Base-by-base conservation (phyloP, 139 green algal species). In the Mesotaenium endlicherianum region DNA sequence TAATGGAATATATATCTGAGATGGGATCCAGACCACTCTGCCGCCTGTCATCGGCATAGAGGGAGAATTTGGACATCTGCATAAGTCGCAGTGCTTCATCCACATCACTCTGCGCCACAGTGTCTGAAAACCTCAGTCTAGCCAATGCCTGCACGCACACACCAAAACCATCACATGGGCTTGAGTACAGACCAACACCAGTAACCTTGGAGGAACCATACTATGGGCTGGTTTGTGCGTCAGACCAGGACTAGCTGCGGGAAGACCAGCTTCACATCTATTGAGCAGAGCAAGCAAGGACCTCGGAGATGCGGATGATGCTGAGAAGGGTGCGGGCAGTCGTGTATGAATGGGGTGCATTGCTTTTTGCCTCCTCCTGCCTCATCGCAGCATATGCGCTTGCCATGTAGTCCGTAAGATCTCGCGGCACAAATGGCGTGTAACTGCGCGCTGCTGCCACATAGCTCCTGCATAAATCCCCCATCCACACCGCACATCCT, bases 41-140 rank as follows among this genome's bases (percentile, higher is more conserved):
- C 31, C 31, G 36, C 53, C 3, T 30, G 3, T 30, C 85, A 47
- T 89, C 77, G 47, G 90, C 90, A 5, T 93, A 89, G n/a, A 89
- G 75, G 4, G 78, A 92, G n/a, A 91, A 81, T 90, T 99, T 98
- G 86, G 87, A 95, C 90, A 93, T 93, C 6, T 92, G 90, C 91
- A 98, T 97, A 59, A 99, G 92, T 41, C 93, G 86, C 72, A 98
- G 91, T 30, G 96, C 93, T 87, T 98, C 97, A 69, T 98, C 93
- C 40, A 99, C 91, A 70, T 99, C 96, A 8, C 70, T 85, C 87
- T 97, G 92, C 30, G 81, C 53, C 70, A 91, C 75, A 34, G 82
- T 3, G 17, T 91, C 89, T 20, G 83, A 82, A 75, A 96, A 95
- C 1, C 94, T 83, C 76, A 98, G 87, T 31, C 93, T 90, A 1